Conservation (phyloP, 2,329 filamentous ascomycete species). For the Fusarium lyarnte region DNA sequence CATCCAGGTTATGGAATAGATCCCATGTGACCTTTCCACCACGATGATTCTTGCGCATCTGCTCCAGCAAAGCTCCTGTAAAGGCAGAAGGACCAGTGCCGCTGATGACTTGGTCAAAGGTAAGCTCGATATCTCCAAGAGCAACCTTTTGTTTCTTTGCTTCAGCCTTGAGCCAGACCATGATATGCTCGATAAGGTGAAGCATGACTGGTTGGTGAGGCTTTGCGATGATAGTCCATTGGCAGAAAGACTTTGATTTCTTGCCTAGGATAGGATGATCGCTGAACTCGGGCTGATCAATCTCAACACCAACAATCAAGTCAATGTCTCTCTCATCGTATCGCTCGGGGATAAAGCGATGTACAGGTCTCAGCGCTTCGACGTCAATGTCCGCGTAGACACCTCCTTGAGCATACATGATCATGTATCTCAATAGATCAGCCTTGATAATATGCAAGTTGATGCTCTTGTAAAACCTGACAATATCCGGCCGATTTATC, state of each 20-base stretch:
- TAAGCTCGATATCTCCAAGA: slow-evolving; percentile 69
- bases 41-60: slow-evolving; percentile 63
- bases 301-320: slow-evolving; percentile 76
- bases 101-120: slow-evolving; percentile 77
- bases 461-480: slow-evolving; percentile 67
- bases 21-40: slow-evolving; percentile 65
- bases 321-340: slow-evolving; percentile 73
- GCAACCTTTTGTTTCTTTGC: slow-evolving; percentile 66
- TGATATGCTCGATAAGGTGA: slow-evolving; percentile 73
- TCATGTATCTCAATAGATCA: slow-evolving; percentile 74
- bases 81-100: slow-evolving; percentile 79
- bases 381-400: slow-evolving; percentile 69
- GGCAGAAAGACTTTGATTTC: slow-evolving; percentile 77
- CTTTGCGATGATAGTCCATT: slow-evolving; percentile 80
- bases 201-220: slow-evolving; percentile 75
- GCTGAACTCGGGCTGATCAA: slow-evolving; percentile 73
- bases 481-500: slow-evolving; percentile 70
- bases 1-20: slow-evolving; percentile 70
- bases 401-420: slow-evolving; percentile 79
- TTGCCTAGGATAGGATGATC: slow-evolving; percentile 72
- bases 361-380: slow-evolving; percentile 48
- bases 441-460: slow-evolving; percentile 72
- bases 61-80: slow-evolving; percentile 69
- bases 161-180: slow-evolving; percentile 70
- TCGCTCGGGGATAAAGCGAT: slow-evolving; percentile 57